Evolutionary conservation across 306 rosid species (phyloP), one percentile per base, ranked within the genome.

Genomic region (Acacia melanoxylon): DNA sequence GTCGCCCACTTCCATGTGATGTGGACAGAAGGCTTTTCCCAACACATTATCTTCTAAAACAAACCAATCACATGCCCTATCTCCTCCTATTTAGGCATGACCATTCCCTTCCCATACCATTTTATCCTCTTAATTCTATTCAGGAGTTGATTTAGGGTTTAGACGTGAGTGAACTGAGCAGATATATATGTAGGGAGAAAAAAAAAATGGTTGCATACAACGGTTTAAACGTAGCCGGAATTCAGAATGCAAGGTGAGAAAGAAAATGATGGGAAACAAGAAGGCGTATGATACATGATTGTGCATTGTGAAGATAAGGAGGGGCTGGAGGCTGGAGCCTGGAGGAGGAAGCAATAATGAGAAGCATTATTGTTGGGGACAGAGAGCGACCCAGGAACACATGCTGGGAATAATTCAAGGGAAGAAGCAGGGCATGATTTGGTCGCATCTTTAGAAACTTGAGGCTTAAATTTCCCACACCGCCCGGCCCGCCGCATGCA

Each of bases 331-430:
- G 22, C n/a, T n/a, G n/a, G n/a, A n/a, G n/a, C n/a, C 3, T 0
- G 46, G 16, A 17, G 37, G 22, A 66, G 16, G 52, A 37, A 48
- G 65, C 68, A 78, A 67, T 66, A 27, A 78, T 67, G 72, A 52
- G 63, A 2, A 14, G 40, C 80, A 76, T 59, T 42, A 76, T 76
- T 59, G 49, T 40, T 58, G 56, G 63, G 41, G 70, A 76, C 80
- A 76, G 25, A 41, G 68, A 51, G 51, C 33, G 67, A 44, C 52
- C 78, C 66, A 74, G 52, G 35, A 56, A 75, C 58, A 75, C 78
- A 75, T 75, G 68, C 16, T 3, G 37, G 2, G 58, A 74, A 75
- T 75, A 54, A 75, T 75, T 54, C 68, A 24, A 3, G 40, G 5
- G 22, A 75, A 56, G 68, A 75, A 75, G 15, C 15, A 6, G 3